Evolutionary conservation across 257 asterid species (phyloP), one percentile per base, ranked within the genome.

Genomic region (Petrea volubilis): DNA sequence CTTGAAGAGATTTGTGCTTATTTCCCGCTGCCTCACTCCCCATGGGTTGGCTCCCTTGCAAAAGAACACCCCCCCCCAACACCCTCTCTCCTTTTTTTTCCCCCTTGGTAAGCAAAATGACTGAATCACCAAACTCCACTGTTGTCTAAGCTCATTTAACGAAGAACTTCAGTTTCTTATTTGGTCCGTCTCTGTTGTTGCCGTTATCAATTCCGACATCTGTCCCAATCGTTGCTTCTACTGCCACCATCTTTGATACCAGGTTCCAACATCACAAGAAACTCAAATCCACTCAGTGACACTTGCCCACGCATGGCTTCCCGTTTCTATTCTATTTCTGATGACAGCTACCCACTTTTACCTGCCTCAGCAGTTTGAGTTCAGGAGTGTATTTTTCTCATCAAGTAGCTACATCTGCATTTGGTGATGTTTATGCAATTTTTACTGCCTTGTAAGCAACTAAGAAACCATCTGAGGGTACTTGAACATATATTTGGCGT

Each of bases 401-500:
- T 29, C 52, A 40, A 28, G 46, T 15, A 34, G 13, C 1, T 40
- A 28, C 57, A 15, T 56, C 60, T 25, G 68, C 61, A 43, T 44
- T 31, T 53, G 49, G 18, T 23, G 34, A 59, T 64, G 51, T 62
- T 47, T 40, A 52, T 58, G 60, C 60, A 27, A 49, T 29, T 57
- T 67, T 21, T 53, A 28, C 60, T 56, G 49, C 73, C 67, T 59
- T 43, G 43, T 44, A 31, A 63, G 62, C 59, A 60, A 24, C 18
- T 14, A 14, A 55, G 59, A 3, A 36, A 72, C 18, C 14, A 56
- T n/a, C 51, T 40, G 51, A 53, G 9, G 55, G 41, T 66, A 67
- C 49, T 43, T 80, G 55, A 57, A 47, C 52, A 27, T 70, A 66
- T 57, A 29, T 64, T 53, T 74, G 78, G 52, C 67, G 2, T 59